These are phyloP conservation scores for Aspergillus sp. DNA, from an alignment of 2,329 filamentous ascomycete genomes.

Conservation along the genomic window DNA sequence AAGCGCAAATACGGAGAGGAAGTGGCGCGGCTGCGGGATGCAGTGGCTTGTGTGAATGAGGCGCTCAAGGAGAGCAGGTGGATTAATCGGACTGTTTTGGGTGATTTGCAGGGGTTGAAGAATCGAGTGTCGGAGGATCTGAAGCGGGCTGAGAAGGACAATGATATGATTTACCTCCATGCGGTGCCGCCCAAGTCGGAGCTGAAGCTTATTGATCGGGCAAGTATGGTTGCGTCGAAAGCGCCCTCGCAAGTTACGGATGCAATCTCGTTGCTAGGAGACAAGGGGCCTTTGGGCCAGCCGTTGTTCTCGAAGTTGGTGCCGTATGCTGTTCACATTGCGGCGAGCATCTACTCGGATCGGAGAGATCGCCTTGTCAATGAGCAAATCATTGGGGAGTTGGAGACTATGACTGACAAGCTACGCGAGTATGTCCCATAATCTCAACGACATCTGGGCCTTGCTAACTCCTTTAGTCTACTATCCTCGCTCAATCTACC, in stretches of 20 bases:
- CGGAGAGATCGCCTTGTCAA: conserved; percentile 87
- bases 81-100: conserved; percentile 76
- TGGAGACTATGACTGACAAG: conserved; percentile 77
- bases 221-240: conserved; percentile 80
- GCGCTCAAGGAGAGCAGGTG: conserved; percentile 82
- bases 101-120: conserved; percentile 81
- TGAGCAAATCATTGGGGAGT: conserved; percentile 77
- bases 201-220: conserved; percentile 79
- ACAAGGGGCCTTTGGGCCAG: conserved; percentile 75
- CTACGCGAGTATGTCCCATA: conserved; percentile 63
- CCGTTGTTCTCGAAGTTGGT: conserved; percentile 89
- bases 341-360: conserved; percentile 93
- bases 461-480: conserved; percentile 42
- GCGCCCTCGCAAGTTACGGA: conserved; percentile 80
- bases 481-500: conserved; percentile 83
- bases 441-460: background rate
- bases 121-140: conserved; percentile 80
- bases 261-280: conserved; percentile 76
- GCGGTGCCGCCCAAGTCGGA: conserved; percentile 86
- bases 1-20: conserved; percentile 96
- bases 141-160: conserved; percentile 92
- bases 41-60: conserved; percentile 77
- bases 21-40: conserved; percentile 80
- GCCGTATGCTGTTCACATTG: conserved; percentile 92
- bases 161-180: conserved; percentile 89